Evolutionary conservation across 768 basidiomycete genomes (phyloP), one percentile per base, ranked within the genome.

Genomic region (Naganishia vaughanmartiniae): DNA sequence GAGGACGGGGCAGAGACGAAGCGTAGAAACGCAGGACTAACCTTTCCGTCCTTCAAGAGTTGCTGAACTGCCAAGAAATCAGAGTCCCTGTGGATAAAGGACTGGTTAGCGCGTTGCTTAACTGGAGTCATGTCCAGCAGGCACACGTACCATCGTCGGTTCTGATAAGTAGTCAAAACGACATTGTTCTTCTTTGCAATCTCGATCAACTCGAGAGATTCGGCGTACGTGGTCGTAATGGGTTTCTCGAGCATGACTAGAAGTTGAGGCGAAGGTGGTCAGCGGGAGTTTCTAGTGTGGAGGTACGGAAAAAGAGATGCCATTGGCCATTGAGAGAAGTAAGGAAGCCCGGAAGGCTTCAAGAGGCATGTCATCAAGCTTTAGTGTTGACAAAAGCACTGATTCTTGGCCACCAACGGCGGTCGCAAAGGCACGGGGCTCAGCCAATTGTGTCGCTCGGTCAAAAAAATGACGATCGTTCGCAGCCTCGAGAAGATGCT

Each of bases 141-240:
- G 31, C 17, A 26, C 19, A 46, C 63, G 12, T 66, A 66, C 77
- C 77, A 80, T 71, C 79, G 71, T 34, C 79, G 57, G 60, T 76
- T 80, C 69, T 80, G 79, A 56, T 75, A 80, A 1, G 79, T 77
- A 24, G 74, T 72, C 46, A 80, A 26, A 28, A 79, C 73, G 65
- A 74, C 31, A 11, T 75, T 73, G 10, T 67, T 67, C 26, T 39
- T 53, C 58, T 76, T 69, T 9, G 79, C 78, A 15, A 79, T 55
- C 12, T 65, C 58, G 68, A 75, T 71, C 12, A 80, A 73, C 36
- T 75, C 69, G 33, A 66, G 31, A 7, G 77, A 75, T 70, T 80
- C 73, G 30, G 26, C 66, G n/a, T 65, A 54, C 12, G 77, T 77
- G n/a, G 54, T 55, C 19, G 71, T 72, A 57, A 72, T 45, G 26